Percentiles rank a stretch among this genome's conserved stretches.
Evolutionary conservation across 257 asterid species (phyloP).

Genomic region (Capsicum chinense): DNA sequence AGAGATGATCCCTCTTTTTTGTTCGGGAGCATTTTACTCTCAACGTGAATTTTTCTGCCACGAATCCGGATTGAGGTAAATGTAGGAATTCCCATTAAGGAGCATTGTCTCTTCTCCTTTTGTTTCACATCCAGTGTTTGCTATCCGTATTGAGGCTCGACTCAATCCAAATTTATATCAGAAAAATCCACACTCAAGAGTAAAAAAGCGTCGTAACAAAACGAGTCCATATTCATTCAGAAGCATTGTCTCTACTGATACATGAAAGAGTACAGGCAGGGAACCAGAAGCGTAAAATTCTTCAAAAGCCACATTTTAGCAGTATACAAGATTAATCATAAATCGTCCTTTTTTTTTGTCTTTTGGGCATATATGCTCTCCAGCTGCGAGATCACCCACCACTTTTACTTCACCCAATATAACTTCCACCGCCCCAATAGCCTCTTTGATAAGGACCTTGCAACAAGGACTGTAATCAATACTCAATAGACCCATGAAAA

Average conservation of each 20-base stretch:
- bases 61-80: no score
- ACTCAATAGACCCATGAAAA: slow-evolving; percentile 28
- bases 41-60: no score
- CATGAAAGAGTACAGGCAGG: neutral
- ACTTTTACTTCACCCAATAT: slow-evolving; percentile 36
- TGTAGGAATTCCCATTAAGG: no score
- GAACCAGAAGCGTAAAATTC: slow-evolving; percentile 1
- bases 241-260: neutral
- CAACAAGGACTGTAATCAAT: neutral
- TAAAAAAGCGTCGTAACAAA: neutral
- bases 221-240: neutral
- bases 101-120: no score
- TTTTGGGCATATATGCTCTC: slow-evolving; percentile 41
- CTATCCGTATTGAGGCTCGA: no score
- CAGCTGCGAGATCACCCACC: slow-evolving; percentile 49
- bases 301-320: slow-evolving; percentile 31
- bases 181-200: neutral
- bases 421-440: slow-evolving; percentile 39
- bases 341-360: no score
- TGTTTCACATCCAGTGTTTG: no score
- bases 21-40: no score
- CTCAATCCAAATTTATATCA: neutral
- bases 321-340: slow-evolving; percentile 22
- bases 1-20: no score
- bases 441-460: slow-evolving; percentile 42